Base-by-base conservation (phyloP, 768 basidiomycete genomes). In the Russula earlei region DNA sequence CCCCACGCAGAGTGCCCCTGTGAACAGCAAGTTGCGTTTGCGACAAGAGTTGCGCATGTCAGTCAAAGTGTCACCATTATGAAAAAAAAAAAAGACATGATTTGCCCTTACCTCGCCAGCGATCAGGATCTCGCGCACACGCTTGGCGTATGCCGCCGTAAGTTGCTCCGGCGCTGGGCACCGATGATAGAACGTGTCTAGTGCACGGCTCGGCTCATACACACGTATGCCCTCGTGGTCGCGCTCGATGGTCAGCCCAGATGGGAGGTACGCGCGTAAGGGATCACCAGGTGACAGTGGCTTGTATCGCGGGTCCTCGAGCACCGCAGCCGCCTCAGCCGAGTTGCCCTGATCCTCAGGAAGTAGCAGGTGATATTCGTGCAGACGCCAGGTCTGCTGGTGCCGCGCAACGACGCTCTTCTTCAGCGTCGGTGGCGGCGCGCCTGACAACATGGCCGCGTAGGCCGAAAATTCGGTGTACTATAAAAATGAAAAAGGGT, bases 1-100 rank as follows among this genome's bases (percentile, higher is more conserved):
- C 91, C 91, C 91, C 91, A 94, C 14, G 89, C 83, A 8, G 91
- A 93, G 69, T 93, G 91, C 5, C 91, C 90, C 87, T 91, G 55
- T 19, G 9, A 27, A 27, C 19, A 27, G 44, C 22, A 25, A 38
- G 43, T 25, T 25, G 12, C 20, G 12, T 40, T n/a, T 38, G 38
- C 25, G 25, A 27, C 36, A 14, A 33, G 45, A 20, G 2, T 22
- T n/a, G 25, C n/a, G 31, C 38, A n/a, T 17, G 14, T 9, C 25
- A n/a, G 15, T 17, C 25, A 44, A 27, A 27, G 17, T 25, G 25
- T 14, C 24, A 27, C n/a, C 2, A 17, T 10, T 31, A 33, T 25
- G 25, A 29, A 43, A 36, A 19, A 41, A 17, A 38, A 29, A 7
- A 9, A 40, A 15, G 34, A 9, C 4, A 33, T 12, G 31, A 46